Base-by-base conservation (phyloP, 2,329 filamentous ascomycete genomes). In the Volutella citrinella region DNA sequence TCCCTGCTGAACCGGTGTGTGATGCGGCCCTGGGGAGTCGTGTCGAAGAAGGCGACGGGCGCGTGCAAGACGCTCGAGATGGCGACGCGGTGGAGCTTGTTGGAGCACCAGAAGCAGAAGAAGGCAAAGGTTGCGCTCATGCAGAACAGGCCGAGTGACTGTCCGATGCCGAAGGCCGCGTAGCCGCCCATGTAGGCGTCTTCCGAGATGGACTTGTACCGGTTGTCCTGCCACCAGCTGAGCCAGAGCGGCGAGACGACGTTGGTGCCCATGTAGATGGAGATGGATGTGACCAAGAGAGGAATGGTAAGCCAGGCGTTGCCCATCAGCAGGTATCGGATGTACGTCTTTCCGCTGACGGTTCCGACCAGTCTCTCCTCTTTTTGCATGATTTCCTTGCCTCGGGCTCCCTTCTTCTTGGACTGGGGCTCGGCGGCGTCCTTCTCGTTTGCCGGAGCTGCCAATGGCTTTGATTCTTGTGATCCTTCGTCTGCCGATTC, bases 1-100 rank as follows among this genome's bases (percentile, higher is more conserved):
- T 95, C 89, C 60, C 94, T 95, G 52, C 87, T 94, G 63, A 95
- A 95, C 15, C 89, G 78, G 61, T 95, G 95, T 79, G 94, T 95
- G 49, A 95, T 75, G 59, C 94, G 88, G 7, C 89, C 89, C 1
- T 94, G 74, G 6, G 89, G 89, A 1, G 89, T 95, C 3, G 88
- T 84, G 55, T 95, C 89, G 55, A 95, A 95, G 65, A 95, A 95
- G 2, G 76, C 72, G 72, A 58, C 37, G 6, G 54, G 47, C 6
- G 52, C 49, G 16, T 46, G 43, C 3, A 58, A 32, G 5, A 47
- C 32, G 10, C 34, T 32, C 4, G 36, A 40, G 13, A 49, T 31
- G 10, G 45, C 41, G n/a, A 30, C 27, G 13, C 31, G 28, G 15
- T 44, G 43, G 31, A 44, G 37, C 14, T 78, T 17, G 68, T 70